Evolutionary conservation across 192 early-diverging fungal species (phyloP).

Genomic region (Geosiphon pyriformis): DNA sequence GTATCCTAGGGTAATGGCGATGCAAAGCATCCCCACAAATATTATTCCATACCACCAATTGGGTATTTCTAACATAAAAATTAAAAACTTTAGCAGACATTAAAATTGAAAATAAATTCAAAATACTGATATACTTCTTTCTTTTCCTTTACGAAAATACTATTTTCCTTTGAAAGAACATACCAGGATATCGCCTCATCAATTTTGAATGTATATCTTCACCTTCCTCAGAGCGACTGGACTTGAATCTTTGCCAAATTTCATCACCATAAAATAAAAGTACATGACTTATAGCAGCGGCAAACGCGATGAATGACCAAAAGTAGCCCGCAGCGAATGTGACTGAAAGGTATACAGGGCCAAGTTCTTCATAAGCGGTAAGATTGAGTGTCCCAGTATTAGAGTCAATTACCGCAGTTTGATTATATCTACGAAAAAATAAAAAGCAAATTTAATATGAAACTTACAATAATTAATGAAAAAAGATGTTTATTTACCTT

Average conservation of each 20-base stretch:
- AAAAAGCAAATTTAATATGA: background rate
- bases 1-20: conserved; percentile 32
- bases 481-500: conserved; percentile 2
- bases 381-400: conserved; percentile 37
- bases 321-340: conserved; percentile 48
- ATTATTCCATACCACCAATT: conserved; percentile 46
- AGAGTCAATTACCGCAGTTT: conserved; percentile 38
- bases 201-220: conserved; percentile 40
- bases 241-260: conserved; percentile 36
- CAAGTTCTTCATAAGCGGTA: conserved; percentile 37
- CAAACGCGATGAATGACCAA: conserved; percentile 50
- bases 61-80: conserved; percentile 37
- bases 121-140: too few relatives aligned
- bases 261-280: conserved; percentile 57
- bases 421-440: conserved; percentile 38
- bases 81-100: background rate
- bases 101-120: background rate
- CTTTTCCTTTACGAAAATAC: background rate
- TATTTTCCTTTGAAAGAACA: too few relatives aligned
- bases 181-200: conserved; percentile 33
- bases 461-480: background rate
- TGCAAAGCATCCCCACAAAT: conserved; percentile 32
- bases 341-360: conserved; percentile 43
- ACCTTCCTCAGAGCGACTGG: conserved; percentile 17
- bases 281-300: conserved; percentile 48